Evolutionary conservation across 441 rosid species (phyloP), one percentile per base, ranked within the genome.

Genomic region (Rhodomyrtus psidioides): DNA sequence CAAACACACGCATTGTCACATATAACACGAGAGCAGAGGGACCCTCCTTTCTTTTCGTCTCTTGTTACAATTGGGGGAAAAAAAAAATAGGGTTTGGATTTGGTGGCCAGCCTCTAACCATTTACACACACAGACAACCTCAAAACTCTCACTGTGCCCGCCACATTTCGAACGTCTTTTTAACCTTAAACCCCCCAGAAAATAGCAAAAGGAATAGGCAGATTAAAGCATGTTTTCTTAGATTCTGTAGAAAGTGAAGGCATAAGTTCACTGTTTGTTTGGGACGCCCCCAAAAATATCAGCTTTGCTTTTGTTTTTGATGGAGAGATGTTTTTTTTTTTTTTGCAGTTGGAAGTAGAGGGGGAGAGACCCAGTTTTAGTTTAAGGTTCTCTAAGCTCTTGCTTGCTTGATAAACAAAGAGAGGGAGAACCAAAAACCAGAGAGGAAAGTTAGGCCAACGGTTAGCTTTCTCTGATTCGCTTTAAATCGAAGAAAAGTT

Each of bases 391-490:
- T 27, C 49, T 19, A 44, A 15, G 5, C 54, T 90, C 65, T 90
- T 89, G 92, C 91, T 94, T 90, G 54, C 83, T 88, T 39, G 26
- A 79, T 79, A 94, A 90, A 92, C 92, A 89, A 94, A 87, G 88
- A 30, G 88, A 24, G 27, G 58, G 82, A 57, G 4, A 15, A 13
- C 49, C 49, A 0, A 39, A 62, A 70, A 70, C 57, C 86, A 89
- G 58, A 84, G 91, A 88, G 89, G 87, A 86, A 90, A 88, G 95
- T 95, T 96, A 92, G 96, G 94, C 96, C 95, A 95, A 90, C 95
- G 59, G 91, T 93, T 91, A 59, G 89, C 91, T 92, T 89, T 83
- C 83, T 84, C 75, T 82, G 70, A 42, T 89, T 94, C 92, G 87
- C 98, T 94, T 95, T 85, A 81, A 84, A 91, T 89, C 92, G 81